Base-by-base conservation (phyloP, 192 early-diverging fungal species). In the Coemansia sp. region DNA sequence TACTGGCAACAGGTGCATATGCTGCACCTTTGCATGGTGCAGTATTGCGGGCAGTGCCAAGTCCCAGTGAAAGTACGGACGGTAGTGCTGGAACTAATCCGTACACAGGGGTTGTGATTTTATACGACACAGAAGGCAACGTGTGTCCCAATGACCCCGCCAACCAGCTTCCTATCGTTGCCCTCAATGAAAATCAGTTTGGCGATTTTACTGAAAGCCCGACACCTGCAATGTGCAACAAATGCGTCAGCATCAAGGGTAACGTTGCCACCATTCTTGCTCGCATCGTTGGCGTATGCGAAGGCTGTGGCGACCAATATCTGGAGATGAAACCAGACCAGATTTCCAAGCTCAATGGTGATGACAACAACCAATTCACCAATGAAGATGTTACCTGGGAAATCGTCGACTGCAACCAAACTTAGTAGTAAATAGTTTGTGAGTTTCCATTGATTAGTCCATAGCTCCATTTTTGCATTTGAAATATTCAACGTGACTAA, bases 281-380 rank as follows among this genome's bases (percentile, higher is more conserved):
- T 10, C 39, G 21, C 3, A 45, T 61, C 12, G n/a, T 61, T 61
- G 60, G 60, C 31, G 13, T 61, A 26, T 48, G 43, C 28, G 60
- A 61, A 45, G 60, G 60, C 43, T 61, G 43, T 25, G 58, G 37
- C 1, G 37, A 59, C 2, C 2, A 29, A 4, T 48, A 21, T 48
- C 42, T 61, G 15, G 60, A 35, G 18, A 43, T 61, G 25, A 1
- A 31, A 3, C 1, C 12, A 4, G 21, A 48, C 37, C 43, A 31
- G 33, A 61, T 61, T 40, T 23, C 37, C 8, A 45, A 35, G 0
- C 28, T 61, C 39, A 46, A 20, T 30, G 8, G 16, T n/a, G 43
- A 30, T 37, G 16, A n/a, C 25, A 20, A 31, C 8, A 21, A 18
- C 30, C 18, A 26, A 13, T 46, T 46, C 16, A 45, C n/a, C 8